Percentiles rank a stretch among this genome's conserved stretches.
These are phyloP conservation scores for Pseudozyma hubeiensis DNA, from an alignment of 1,284 basidiomycete species.

Conservation along the genomic window DNA sequence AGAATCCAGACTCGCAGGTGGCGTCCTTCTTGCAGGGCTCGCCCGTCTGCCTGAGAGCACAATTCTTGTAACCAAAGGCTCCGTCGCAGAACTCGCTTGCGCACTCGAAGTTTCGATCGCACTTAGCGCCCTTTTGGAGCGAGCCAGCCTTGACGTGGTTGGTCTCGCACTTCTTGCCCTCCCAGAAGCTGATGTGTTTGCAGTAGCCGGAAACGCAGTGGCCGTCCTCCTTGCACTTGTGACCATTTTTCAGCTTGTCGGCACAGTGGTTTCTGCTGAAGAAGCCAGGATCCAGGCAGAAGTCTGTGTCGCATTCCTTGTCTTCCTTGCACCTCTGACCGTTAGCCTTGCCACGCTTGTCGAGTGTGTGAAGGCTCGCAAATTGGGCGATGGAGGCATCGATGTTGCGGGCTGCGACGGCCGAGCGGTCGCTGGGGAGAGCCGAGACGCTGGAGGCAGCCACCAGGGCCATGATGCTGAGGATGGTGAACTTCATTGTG, in stretches of 20 bases:
- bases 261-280: neutral
- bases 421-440: conserved; percentile 1
- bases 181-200: neutral
- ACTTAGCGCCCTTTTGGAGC: neutral
- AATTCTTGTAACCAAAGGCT: neutral
- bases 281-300: conserved; percentile 5
- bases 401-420: neutral
- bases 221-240: neutral
- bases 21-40: neutral
- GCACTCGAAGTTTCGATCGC: conserved; percentile 7
- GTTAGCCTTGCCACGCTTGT: conserved; percentile 2
- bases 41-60: neutral
- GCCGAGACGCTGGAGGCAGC: conserved; percentile 6
- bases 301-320: neutral
- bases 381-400: neutral
- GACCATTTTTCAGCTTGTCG: neutral
- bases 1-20: conserved; percentile 5
- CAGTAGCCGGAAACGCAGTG: conserved; percentile 6
- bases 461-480: conserved; percentile 2
- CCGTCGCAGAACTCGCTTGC: conserved; percentile 2
- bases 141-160: neutral
- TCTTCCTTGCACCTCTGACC: conserved; percentile 1
- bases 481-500: conserved; percentile 8
- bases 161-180: conserved; percentile 3
- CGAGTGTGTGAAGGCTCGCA: neutral